Conservation (phyloP, 805 yeast species). For the Candida sanyiensis region DNA sequence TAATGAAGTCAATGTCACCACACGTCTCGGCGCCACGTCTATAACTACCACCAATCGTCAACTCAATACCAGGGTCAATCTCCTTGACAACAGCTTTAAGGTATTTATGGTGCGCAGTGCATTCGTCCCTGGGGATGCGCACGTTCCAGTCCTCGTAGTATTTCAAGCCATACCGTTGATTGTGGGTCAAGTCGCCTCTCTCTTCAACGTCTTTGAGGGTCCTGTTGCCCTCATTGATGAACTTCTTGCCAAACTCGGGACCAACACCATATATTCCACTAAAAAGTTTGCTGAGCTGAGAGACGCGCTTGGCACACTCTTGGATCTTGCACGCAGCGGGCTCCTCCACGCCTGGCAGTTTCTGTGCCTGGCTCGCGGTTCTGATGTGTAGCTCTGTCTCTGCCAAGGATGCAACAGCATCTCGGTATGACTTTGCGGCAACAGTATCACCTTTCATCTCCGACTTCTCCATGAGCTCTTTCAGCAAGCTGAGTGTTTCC, state of each 20-base stretch:
- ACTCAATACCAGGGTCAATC: conserved; percentile 32
- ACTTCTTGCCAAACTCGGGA: conserved; percentile 32
- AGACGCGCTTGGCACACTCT: conserved; percentile 35
- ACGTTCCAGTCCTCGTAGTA: conserved; percentile 43
- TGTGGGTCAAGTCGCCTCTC: conserved; percentile 25
- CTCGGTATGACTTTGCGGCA: conserved; percentile 36
- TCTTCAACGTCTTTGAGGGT: conserved; percentile 34
- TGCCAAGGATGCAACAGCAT: conserved; percentile 37
- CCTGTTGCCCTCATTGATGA: conserved; percentile 35
- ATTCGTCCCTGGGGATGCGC: conserved; percentile 42
- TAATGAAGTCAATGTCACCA: conserved; percentile 50
- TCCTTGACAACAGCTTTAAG: conserved; percentile 24
- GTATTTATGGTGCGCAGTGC: conserved; percentile 33
- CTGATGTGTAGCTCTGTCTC: conserved; percentile 26
- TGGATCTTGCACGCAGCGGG: conserved; percentile 39
- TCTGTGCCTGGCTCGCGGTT: conserved; percentile 34
- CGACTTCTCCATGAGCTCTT: conserved; percentile 20
- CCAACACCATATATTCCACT: conserved; percentile 48
- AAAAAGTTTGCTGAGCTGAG: conserved; percentile 29
- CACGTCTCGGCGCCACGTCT: conserved; percentile 40
- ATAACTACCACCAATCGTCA: conserved; percentile 46
- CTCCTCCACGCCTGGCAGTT: conserved; percentile 37
- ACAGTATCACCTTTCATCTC: conserved; percentile 30
- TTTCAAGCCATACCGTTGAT: conserved; percentile 36
- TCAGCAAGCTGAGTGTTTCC: conserved; percentile 16